Conservation (phyloP, 2,329 filamentous ascomycete species). For the Cercospora sp. region DNA sequence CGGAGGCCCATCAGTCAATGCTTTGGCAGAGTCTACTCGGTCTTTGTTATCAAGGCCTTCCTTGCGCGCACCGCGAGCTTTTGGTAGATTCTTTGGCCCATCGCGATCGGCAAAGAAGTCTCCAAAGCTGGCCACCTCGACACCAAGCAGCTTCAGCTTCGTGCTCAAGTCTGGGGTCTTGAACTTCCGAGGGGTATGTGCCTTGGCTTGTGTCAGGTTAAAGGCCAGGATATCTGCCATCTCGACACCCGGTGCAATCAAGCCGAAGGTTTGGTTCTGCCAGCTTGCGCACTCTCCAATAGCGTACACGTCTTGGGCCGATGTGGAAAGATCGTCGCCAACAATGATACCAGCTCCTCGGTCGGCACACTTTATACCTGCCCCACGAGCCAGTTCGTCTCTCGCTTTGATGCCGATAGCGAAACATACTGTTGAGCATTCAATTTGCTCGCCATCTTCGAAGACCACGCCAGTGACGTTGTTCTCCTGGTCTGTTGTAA, state of each 20-base stretch:
- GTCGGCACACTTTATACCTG: constrained; percentile 71
- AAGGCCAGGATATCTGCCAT: constrained; percentile 92
- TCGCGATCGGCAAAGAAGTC: constrained; percentile 91
- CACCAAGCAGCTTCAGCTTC: constrained; percentile 83
- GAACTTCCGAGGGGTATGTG: constrained; percentile 68
- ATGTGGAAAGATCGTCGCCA: constrained; percentile 67
- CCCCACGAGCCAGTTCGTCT: constrained; percentile 70
- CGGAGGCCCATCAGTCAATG: constrained; percentile 56
- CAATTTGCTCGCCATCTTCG: constrained; percentile 75
- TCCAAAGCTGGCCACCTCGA: constrained; percentile 89
- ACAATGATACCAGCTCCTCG: constrained; percentile 76
- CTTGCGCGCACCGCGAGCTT: constrained; percentile 52
- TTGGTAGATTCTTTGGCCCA: constrained; percentile 73
- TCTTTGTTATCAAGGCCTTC: constrained; percentile 44
- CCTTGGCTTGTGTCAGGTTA: constrained; percentile 81
- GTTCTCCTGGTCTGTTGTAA: constrained; percentile 67
- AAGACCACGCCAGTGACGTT: constrained; percentile 73
- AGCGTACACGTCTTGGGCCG: constrained; percentile 71
- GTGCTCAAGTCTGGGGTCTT: constrained; percentile 85
- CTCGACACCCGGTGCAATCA: constrained; percentile 86
- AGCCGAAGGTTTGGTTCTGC: constrained; percentile 80
- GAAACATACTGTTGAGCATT: constrained; percentile 82
- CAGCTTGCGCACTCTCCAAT: constrained; percentile 91
- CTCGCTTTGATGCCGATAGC: constrained; percentile 82
- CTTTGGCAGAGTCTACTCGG: constrained; percentile 46